Evolutionary conservation across 148 eudicot species (phyloP).

Genomic region (Euryodendron excelsum): DNA sequence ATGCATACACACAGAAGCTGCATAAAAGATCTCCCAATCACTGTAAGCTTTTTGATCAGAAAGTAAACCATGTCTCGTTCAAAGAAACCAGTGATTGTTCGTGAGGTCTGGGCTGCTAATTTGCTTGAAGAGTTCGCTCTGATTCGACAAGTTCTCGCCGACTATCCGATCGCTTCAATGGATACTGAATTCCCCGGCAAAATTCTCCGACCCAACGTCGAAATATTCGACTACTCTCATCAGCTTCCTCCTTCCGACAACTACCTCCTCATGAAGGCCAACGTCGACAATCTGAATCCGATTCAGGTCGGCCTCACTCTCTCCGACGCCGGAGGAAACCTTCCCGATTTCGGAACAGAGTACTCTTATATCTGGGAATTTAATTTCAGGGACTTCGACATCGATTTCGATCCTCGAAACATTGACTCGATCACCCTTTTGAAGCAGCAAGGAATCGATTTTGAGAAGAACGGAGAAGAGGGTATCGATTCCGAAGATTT

Average conservation of each 20-base stretch:
- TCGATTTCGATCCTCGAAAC: neutral
- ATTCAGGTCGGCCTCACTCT: constrained; percentile 31
- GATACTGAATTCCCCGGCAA: constrained; percentile 4
- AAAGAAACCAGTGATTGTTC: neutral
- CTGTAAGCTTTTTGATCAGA: too few species aligned
- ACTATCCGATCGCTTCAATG: neutral
- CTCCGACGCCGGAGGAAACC: constrained; percentile 16
- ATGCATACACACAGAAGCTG: too few species aligned
- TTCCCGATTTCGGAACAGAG: constrained; percentile 6
- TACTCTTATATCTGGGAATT: constrained; percentile 21
- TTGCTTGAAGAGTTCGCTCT: neutral
- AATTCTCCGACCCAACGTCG: neutral
- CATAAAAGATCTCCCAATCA: too few species aligned
- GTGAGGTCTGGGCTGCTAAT: neutral
- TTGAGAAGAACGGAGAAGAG: neutral
- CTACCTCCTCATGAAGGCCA: neutral
- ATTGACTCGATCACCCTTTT: constrained; percentile 12
- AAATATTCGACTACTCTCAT: neutral
- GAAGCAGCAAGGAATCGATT: constrained; percentile 26
- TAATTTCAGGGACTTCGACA: constrained; percentile 27
- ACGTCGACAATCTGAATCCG: constrained; percentile 10
- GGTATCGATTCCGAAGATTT: constrained; percentile 10
- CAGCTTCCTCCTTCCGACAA: neutral
- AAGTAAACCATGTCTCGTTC: neutral
- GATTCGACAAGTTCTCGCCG: neutral